Evolutionary conservation across 768 basidiomycete genomes (phyloP), one percentile per base, ranked within the genome.

Genomic region (Trametes villosa): DNA sequence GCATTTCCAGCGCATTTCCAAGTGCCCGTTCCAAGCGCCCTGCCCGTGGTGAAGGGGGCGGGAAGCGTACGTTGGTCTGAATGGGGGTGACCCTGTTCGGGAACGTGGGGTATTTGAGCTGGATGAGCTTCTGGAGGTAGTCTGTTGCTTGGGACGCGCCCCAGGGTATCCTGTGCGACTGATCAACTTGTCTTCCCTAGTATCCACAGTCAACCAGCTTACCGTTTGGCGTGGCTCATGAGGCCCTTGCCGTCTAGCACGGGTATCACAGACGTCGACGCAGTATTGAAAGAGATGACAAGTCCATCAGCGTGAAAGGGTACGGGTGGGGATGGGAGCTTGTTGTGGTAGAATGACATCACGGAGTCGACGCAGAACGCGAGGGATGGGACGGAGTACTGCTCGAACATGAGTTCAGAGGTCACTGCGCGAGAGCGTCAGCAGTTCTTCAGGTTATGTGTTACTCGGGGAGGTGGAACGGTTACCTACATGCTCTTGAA

Each of bases 321-420:
- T 3, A 67, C 57, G 4, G 69, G 56, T 9, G 63, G 62, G 0
- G 68, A 59, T n/a, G 81, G 79, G 9, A 74, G 75, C 57, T 85
- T 81, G 70, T 94, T 93, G 65, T 91, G 82, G 70, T 95, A 93
- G 71, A 97, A 96, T 4, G 96, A 94, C 85, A 97, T 93, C 61
- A 94, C 76, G 12, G 90, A 87, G 70, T 99, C 97, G 58, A 97
- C 79, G 54, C 91, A 92, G 75, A 92, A 98, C 4, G 91, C 80
- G 47, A 98, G 79, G 6, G 89, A 86, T 1, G 96, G 96, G 4
- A 89, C 93, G 5, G 82, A 81, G 71, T 98, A 99, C 45, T 87
- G 82, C 76, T 99, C 97, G 70, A 99, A 99, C 76, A 99, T 85
- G 30, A 99, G 86, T 70, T 99, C 97, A 0, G 95, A 95, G 9